Evolutionary conservation across 441 rosid species (phyloP).

Genomic region (Gossypium davidsonii): DNA sequence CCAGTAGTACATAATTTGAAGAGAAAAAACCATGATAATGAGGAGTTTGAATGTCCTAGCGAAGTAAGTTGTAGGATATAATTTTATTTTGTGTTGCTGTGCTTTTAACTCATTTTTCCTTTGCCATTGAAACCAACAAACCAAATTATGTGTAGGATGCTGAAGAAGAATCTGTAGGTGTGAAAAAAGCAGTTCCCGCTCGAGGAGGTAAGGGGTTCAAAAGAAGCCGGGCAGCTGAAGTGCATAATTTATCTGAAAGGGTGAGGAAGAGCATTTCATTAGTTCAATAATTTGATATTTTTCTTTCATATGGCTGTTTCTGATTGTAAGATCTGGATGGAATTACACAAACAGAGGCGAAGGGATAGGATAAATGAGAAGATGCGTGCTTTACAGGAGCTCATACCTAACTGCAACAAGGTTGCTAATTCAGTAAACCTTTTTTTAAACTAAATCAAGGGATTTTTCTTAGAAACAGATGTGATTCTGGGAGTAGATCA

Average conservation of each 20-base stretch:
- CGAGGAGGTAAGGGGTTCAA: constrained; percentile 46
- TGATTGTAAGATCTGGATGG: constrained; percentile 11
- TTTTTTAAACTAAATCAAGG: neutral
- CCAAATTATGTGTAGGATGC: constrained; percentile 40
- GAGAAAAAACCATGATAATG: constrained; percentile 45
- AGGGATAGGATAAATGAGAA: constrained; percentile 88
- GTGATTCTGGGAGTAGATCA: neutral
- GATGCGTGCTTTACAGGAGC: constrained; percentile 89
- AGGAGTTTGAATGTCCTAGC: constrained; percentile 57
- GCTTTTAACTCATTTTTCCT: constrained; percentile 5
- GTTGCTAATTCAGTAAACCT: constrained; percentile 22
- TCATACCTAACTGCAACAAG: constrained; percentile 89
- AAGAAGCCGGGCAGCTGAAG: constrained; percentile 91
- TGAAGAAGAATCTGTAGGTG: constrained; percentile 62
- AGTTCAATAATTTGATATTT: neutral
- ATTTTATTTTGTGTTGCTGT: neutral
- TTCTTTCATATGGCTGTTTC: neutral
- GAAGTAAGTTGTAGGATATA: constrained; percentile 44
- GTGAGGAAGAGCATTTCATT: constrained; percentile 34
- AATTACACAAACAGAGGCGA: constrained; percentile 49
- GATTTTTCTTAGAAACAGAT: neutral
- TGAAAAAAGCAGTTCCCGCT: constrained; percentile 36
- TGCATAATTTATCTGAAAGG: constrained; percentile 92
- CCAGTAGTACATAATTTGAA: constrained; percentile 40
- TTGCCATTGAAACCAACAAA: neutral